Conservation (phyloP, 2,329 filamentous ascomycete genomes). For the Aspergillus sp. region DNA sequence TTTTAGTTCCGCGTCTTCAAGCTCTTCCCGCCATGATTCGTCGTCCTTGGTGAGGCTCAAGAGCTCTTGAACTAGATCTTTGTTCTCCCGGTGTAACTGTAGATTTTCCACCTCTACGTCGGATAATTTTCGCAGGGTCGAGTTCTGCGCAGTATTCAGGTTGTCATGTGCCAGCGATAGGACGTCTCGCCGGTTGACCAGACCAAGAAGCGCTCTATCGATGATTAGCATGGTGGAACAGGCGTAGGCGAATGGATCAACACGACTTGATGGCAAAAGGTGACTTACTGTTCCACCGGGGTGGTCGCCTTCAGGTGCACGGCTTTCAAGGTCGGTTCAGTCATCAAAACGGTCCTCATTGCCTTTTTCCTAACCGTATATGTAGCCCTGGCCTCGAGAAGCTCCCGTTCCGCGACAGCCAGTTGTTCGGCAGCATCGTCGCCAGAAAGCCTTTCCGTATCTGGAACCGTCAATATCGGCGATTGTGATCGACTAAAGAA, state of each 20-base stretch:
- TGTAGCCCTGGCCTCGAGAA: slow-evolving; percentile 67
- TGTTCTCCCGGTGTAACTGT: slow-evolving; percentile 58
- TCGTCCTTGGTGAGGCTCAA: slow-evolving; percentile 61
- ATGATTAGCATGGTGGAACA: slow-evolving; percentile 12
- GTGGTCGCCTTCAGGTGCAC: slow-evolving; percentile 67
- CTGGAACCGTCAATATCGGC: slow-evolving; percentile 18
- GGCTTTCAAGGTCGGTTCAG: slow-evolving; percentile 73
- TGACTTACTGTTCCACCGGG: slow-evolving; percentile 63
- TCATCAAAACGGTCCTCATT: slow-evolving; percentile 65
- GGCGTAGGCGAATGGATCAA: too few species aligned
- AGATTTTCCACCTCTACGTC: slow-evolving; percentile 59
- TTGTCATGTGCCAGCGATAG: slow-evolving; percentile 63
- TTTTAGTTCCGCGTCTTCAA: slow-evolving; percentile 52
- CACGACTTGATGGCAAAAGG: background rate
- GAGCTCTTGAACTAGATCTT: slow-evolving; percentile 60
- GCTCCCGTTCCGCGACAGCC: slow-evolving; percentile 58
- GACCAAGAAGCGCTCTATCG: slow-evolving; percentile 62
- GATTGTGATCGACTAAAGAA: background rate
- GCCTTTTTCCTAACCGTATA: slow-evolving; percentile 69
- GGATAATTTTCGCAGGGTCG: slow-evolving; percentile 53
- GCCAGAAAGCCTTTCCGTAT: slow-evolving; percentile 39
- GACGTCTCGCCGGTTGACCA: slow-evolving; percentile 65
- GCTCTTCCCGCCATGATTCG: slow-evolving; percentile 50
- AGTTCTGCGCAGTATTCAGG: slow-evolving; percentile 53
- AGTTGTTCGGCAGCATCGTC: slow-evolving; percentile 54